phyloP scores from a whole-genome alignment of 768 basidiomycete species.

The Gyrodon lividus region DNA sequence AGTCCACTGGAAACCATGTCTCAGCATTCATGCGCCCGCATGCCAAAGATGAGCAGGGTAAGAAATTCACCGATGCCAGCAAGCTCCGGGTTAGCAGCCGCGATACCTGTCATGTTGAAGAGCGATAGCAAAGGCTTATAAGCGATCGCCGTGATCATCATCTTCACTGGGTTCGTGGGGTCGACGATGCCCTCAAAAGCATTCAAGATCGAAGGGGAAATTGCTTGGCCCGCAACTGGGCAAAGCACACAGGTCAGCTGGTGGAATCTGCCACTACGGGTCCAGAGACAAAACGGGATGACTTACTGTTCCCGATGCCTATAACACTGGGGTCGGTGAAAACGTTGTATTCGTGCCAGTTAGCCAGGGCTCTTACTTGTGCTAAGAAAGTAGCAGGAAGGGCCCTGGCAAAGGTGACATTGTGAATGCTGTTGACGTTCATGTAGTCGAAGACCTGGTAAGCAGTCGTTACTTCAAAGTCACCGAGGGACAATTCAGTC shows the following conservation, averaged over 20 bases:
- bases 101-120: slow-evolving; percentile 72
- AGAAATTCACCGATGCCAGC: slow-evolving; percentile 53
- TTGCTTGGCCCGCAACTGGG: slow-evolving; percentile 64
- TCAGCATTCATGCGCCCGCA: neutral
- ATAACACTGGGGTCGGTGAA: slow-evolving; percentile 51
- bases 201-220: slow-evolving; percentile 58
- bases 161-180: slow-evolving; percentile 49
- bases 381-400: slow-evolving; percentile 51
- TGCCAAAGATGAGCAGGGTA: neutral
- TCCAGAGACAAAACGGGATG: slow-evolving; percentile 1
- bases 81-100: slow-evolving; percentile 48
- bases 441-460: slow-evolving; percentile 67
- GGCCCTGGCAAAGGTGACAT: slow-evolving; percentile 45
- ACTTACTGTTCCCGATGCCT: slow-evolving; percentile 66
- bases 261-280: neutral
- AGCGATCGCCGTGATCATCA: slow-evolving; percentile 58
- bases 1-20: slow-evolving; percentile 45
- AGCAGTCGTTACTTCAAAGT: neutral
- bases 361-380: slow-evolving; percentile 60
- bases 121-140: slow-evolving; percentile 80
- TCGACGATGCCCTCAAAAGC: slow-evolving; percentile 54
- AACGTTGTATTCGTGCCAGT: slow-evolving; percentile 72
- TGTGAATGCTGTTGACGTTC: slow-evolving; percentile 71
- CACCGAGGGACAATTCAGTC: neutral
- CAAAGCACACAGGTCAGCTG: neutral